Conservation (phyloP, 805 yeast genomes). For the Suhomyces sp. region DNA sequence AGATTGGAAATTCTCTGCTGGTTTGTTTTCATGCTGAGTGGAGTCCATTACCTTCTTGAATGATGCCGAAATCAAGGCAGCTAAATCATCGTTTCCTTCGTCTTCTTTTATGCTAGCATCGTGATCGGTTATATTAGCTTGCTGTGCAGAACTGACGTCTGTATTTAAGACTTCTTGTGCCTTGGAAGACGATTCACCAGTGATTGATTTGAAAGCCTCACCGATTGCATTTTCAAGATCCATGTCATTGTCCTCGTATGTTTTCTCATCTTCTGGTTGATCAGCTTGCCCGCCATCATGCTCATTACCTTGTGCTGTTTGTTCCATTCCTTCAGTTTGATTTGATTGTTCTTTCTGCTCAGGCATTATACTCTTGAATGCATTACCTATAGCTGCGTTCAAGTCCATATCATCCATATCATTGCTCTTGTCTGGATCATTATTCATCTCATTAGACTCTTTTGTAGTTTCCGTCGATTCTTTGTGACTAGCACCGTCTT, state of each 20-base stretch:
- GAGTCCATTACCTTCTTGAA: conserved; percentile 7
- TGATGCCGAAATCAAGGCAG: conserved; percentile 11
- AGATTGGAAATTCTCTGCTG: not conserved
- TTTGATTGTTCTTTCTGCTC: not conserved
- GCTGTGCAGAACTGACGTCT: not conserved
- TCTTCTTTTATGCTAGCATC: not conserved
- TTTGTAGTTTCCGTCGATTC: not conserved
- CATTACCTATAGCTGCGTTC: conserved; percentile 16
- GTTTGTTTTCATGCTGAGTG: not conserved
- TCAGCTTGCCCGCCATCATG: not conserved
- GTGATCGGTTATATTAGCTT: not conserved
- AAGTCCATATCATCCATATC: conserved; percentile 10
- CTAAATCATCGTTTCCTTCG: conserved; percentile 4
- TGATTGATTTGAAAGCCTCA: conserved; percentile 11
- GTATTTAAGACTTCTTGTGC: not conserved
- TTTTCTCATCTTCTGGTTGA: not conserved
- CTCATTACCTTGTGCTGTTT: not conserved
- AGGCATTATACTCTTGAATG: conserved; percentile 11
- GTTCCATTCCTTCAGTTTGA: not conserved
- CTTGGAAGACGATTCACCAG: not conserved
- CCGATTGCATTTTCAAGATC: conserved; percentile 19
- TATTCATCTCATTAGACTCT: not conserved
- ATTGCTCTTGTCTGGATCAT: not conserved
- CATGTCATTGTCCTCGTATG: conserved; percentile 5
- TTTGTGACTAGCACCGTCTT: not conserved